These are phyloP conservation scores for Auricularia auricula-judae DNA, from an alignment of 768 basidiomycete species.

Conservation along the genomic window DNA sequence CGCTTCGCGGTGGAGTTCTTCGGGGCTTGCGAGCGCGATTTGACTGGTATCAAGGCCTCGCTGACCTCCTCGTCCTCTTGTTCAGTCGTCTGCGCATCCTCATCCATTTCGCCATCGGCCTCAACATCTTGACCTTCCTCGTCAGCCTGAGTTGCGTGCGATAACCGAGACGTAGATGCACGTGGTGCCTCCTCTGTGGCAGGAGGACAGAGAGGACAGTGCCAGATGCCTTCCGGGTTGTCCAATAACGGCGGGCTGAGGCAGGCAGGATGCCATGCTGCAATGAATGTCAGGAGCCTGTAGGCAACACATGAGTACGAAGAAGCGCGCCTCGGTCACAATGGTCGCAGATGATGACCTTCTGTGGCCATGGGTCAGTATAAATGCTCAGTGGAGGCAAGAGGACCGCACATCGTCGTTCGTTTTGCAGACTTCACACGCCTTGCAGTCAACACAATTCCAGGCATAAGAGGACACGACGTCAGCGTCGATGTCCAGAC, in stretches of 20 bases:
- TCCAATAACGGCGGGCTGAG: conserved; percentile 58
- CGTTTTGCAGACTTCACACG: conserved; percentile 73
- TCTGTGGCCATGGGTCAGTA: conserved; percentile 33
- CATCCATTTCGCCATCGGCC: conserved; percentile 19
- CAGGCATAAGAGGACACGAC: conserved; percentile 66
- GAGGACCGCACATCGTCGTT: conserved; percentile 65
- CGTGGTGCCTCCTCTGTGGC: conserved; percentile 1
- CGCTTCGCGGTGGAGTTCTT: neutral
- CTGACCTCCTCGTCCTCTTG: neutral
- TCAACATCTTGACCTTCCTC: conserved; percentile 62
- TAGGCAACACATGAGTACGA: conserved; percentile 1
- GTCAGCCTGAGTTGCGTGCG: conserved; percentile 24
- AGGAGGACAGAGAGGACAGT: conserved; percentile 52
- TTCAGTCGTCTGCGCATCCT: neutral
- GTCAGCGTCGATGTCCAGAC: conserved; percentile 57
- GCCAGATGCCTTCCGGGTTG: conserved; percentile 69
- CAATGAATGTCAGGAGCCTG: conserved; percentile 5
- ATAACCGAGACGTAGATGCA: neutral
- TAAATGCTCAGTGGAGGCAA: conserved; percentile 6
- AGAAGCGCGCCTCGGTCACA: conserved; percentile 72
- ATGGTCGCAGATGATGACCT: conserved; percentile 82
- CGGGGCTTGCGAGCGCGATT: neutral
- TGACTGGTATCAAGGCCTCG: neutral
- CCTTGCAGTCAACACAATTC: conserved; percentile 88
- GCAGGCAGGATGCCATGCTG: conserved; percentile 82